Percentiles rank a stretch among this genome's conserved stretches.
phyloP scores from a whole-genome alignment of 441 rosid genomes.

The Pelargonium fulgidum region DNA sequence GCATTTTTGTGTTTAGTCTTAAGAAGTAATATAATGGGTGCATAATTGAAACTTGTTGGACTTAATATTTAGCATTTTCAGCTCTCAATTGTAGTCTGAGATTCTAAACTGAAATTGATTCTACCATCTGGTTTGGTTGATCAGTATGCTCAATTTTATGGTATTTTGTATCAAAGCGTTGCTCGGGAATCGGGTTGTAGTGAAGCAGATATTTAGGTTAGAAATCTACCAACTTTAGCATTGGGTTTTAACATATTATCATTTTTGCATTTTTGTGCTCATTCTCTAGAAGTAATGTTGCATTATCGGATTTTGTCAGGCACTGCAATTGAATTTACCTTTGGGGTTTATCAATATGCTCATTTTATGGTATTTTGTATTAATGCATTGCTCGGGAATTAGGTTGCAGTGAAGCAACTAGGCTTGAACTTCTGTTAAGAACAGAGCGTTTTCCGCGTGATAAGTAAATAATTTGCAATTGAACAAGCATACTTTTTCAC shows the following conservation, averaged over 20 bases:
- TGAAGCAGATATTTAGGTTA: not conserved
- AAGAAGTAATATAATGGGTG: not conserved
- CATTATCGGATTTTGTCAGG: not conserved
- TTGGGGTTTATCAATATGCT: too few relatives aligned
- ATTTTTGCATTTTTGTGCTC: too few relatives aligned
- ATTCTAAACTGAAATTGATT: not conserved
- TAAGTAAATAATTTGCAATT: not conserved
- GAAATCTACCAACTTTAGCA: too few relatives aligned
- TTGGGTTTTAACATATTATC: too few relatives aligned
- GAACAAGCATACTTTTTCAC: not conserved
- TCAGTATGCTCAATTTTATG: not conserved
- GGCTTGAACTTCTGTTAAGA: not conserved
- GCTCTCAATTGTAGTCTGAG: not conserved
- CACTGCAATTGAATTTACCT: too few relatives aligned
- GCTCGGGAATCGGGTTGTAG: not conserved
- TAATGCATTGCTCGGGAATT: too few relatives aligned
- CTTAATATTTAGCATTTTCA: not conserved
- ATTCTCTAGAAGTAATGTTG: not conserved
- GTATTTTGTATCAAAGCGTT: not conserved
- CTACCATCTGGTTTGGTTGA: not conserved
- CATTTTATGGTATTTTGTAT: too few relatives aligned
- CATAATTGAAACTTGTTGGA: conserved; percentile 4
- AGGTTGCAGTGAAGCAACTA: too few relatives aligned
- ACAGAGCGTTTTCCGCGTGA: not conserved
- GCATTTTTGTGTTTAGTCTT: not conserved